These are phyloP conservation scores for Oryza meridionalis DNA, from an alignment of 176 grass and related monocot species.

Conservation along the genomic window DNA sequence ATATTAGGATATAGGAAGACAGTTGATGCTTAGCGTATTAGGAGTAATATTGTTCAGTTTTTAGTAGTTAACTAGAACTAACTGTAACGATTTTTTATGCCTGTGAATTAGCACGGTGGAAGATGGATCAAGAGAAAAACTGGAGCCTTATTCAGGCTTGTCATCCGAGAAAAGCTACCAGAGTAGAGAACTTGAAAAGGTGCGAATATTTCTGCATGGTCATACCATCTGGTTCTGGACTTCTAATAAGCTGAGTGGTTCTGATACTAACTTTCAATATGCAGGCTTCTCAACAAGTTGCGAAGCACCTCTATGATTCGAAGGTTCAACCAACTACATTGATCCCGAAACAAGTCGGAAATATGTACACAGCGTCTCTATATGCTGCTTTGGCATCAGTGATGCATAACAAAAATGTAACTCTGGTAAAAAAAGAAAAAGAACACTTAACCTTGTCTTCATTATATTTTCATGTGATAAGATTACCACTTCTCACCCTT, in stretches of 20 bases:
- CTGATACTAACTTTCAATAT: slow-evolving; percentile 29
- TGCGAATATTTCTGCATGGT: not conserved
- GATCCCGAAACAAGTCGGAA: slow-evolving; percentile 92
- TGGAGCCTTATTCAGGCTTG: slow-evolving; percentile 64
- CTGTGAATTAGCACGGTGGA: slow-evolving; percentile 44
- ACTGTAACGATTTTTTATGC: not conserved
- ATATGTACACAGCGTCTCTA: slow-evolving; percentile 97
- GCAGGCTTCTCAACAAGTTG: slow-evolving; percentile 82
- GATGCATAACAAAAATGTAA: slow-evolving; percentile 76
- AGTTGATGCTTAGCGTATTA: too few species aligned
- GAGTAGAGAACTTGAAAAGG: slow-evolving; percentile 90
- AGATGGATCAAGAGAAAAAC: slow-evolving; percentile 68
- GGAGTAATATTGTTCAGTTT: not conserved
- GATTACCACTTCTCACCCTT: slow-evolving; percentile 1
- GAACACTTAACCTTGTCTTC: slow-evolving; percentile 2
- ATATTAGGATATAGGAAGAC: not conserved
- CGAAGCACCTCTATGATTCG: slow-evolving; percentile 63
- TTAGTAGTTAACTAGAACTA: not conserved
- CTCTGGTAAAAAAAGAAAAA: slow-evolving; percentile 56
- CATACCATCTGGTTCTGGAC: not conserved
- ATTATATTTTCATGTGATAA: not conserved
- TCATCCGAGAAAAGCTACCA: slow-evolving; percentile 87
- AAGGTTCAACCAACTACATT: slow-evolving; percentile 89
- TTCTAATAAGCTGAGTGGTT: not conserved
- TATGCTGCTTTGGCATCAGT: slow-evolving; percentile 93